Evolutionary conservation across 345 rosid species (phyloP).

Genomic region (Moricandia moricandioides): DNA sequence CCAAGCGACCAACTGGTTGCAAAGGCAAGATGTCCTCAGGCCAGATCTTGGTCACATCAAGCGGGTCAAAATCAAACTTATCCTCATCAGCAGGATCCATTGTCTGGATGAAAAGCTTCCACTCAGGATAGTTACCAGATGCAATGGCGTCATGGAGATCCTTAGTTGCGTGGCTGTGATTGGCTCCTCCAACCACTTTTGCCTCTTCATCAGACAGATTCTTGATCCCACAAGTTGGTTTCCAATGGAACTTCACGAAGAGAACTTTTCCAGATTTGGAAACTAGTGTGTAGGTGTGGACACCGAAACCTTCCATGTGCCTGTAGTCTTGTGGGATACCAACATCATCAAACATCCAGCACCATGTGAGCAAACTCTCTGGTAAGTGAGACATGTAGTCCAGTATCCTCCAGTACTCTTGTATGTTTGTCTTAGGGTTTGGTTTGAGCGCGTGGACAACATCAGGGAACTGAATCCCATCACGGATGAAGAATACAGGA

Average conservation of each 20-base stretch:
- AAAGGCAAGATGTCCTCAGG: constrained; percentile 97
- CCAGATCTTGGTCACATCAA: constrained; percentile 97
- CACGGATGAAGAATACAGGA: constrained; percentile 94
- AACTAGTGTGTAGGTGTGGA: constrained; percentile 81
- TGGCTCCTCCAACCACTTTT: constrained; percentile 77
- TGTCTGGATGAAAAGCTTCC: constrained; percentile 87
- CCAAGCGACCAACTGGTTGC: constrained; percentile 97
- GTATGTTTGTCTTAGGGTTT: constrained; percentile 93
- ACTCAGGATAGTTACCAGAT: constrained; percentile 95
- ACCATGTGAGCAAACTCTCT: constrained; percentile 81
- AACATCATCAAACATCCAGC: constrained; percentile 86
- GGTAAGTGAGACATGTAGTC: constrained; percentile 97
- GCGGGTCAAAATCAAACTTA: constrained; percentile 89
- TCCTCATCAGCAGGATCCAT: constrained; percentile 91
- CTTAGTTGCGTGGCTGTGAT: constrained; percentile 97
- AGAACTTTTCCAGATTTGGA: constrained; percentile 77
- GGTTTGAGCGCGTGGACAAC: constrained; percentile 89
- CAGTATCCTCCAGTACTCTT: constrained; percentile 93
- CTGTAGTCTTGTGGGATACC: constrained; percentile 96
- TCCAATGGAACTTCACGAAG: constrained; percentile 97
- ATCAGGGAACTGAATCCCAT: constrained; percentile 95
- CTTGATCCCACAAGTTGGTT: constrained; percentile 94
- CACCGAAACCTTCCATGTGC: constrained; percentile 97
- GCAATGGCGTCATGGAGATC: constrained; percentile 90
- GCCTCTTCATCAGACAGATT: constrained; percentile 93